Evolutionary conservation across 1,284 basidiomycete species (phyloP).

Genomic region (Ganoderma meredithae): DNA sequence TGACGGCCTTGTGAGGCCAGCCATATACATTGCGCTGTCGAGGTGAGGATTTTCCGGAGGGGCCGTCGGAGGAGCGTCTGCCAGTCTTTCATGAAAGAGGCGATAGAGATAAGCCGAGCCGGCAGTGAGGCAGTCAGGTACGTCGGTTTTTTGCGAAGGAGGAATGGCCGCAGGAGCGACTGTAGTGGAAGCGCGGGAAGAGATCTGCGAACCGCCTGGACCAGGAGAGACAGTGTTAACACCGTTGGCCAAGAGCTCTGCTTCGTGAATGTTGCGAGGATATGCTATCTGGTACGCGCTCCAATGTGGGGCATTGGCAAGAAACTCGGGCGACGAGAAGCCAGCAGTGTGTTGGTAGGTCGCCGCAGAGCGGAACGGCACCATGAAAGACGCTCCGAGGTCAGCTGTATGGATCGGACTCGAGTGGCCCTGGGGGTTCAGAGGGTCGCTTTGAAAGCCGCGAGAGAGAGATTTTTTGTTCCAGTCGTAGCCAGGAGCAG

Average conservation of each 20-base stretch:
- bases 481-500: not conserved
- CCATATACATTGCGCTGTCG: conserved; percentile 10
- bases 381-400: conserved; percentile 28
- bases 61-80: not conserved
- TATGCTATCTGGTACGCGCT: not conserved
- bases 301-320: not conserved
- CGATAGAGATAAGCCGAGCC: conserved; percentile 22
- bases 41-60: conserved; percentile 16
- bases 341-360: not conserved
- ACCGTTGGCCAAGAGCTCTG: conserved; percentile 1
- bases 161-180: not conserved
- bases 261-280: not conserved
- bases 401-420: conserved; percentile 12
- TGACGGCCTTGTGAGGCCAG: not conserved
- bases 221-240: not conserved
- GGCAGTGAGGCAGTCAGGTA: not conserved
- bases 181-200: not conserved
- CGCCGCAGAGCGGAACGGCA: conserved; percentile 19
- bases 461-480: not conserved
- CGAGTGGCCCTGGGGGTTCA: not conserved
- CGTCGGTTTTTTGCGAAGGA: not conserved
- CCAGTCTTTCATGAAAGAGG: conserved; percentile 16
- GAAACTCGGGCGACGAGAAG: not conserved
- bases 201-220: not conserved
- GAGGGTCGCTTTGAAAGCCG: not conserved